Evolutionary conservation across 2,329 filamentous ascomycete genomes (phyloP).

Genomic region (Fusarium newnesense): DNA sequence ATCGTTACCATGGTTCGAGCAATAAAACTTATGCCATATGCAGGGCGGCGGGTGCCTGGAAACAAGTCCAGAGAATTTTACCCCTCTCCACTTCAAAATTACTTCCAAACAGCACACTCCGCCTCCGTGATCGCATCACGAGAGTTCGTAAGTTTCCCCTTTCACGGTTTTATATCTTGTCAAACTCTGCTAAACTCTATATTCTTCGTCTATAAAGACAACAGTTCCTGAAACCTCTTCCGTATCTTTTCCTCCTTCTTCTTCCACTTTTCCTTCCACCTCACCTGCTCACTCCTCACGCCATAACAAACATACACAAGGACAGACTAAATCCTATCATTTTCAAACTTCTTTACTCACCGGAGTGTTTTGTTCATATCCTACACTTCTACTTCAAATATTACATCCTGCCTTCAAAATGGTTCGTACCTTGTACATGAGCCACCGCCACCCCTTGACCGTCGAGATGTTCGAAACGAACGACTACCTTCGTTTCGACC

Average conservation of each 20-base stretch:
- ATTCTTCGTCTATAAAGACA: not conserved
- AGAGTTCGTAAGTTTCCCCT: conserved; percentile 14
- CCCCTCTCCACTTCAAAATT: not conserved
- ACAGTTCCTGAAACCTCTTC: too few species aligned
- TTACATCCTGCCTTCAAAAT: not conserved
- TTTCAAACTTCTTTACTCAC: not conserved
- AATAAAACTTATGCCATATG: not conserved
- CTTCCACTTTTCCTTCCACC: not conserved
- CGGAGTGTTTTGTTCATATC: not conserved
- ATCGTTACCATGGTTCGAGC: not conserved
- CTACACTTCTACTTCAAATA: not conserved
- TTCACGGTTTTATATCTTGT: not conserved
- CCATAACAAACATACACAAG: not conserved
- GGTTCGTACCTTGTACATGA: not conserved
- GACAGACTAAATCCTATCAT: not conserved
- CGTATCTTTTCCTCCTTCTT: not conserved
- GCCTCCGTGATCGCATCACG: not conserved
- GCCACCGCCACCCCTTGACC: not conserved
- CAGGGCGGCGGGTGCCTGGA: not conserved
- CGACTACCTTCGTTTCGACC: not conserved
- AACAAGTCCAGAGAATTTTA: not conserved
- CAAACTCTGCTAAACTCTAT: conserved; percentile 2
- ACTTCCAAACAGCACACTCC: not conserved
- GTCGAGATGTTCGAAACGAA: rapidly evolving
- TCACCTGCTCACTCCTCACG: not conserved